A percentile compares a stretch with the other conserved stretches of the same genome.
Conservation (phyloP, 164 flowering plant genomes). For the Nelumbo lutea region DNA sequence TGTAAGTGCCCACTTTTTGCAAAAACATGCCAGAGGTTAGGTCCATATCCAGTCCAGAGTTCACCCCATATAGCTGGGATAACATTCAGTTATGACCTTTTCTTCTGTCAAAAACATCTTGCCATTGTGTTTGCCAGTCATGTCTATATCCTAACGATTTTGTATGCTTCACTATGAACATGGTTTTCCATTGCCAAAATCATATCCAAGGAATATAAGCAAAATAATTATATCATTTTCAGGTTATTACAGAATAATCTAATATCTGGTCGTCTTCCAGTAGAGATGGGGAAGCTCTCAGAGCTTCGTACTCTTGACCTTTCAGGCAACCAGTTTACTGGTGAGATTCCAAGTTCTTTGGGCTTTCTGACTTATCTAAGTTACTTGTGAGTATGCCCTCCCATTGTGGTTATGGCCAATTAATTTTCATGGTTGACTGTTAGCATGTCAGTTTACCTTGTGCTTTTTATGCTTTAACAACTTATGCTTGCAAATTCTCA, state of each 20-base stretch:
- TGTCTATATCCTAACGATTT: too few species aligned
- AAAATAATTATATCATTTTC: conserved; percentile 2
- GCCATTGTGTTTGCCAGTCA: too few species aligned
- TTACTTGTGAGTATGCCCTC: conserved; percentile 64
- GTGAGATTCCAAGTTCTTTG: conserved; percentile 79
- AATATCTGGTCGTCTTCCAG: conserved; percentile 66
- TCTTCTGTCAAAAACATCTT: too few species aligned
- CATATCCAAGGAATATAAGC: not conserved
- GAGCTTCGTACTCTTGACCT: conserved; percentile 82
- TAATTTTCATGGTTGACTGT: not conserved
- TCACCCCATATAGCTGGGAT: too few species aligned
- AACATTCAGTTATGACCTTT: too few species aligned
- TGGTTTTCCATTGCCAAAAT: not conserved
- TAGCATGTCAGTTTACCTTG: not conserved
- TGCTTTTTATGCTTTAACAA: not conserved
- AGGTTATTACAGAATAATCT: conserved; percentile 91
- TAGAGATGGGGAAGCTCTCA: conserved; percentile 74
- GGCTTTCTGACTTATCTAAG: conserved; percentile 60
- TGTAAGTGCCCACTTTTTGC: too few species aligned
- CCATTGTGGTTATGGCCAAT: not conserved
- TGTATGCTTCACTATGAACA: too few species aligned
- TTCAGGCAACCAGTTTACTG: conserved; percentile 73
- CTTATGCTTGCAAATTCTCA: conserved; percentile 30
- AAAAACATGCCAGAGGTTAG: too few species aligned
- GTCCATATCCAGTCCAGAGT: too few species aligned